Evolutionary conservation across 306 rosid genomes (phyloP), one percentile per base, ranked within the genome.

Genomic region (Canavalia ensiformis): DNA sequence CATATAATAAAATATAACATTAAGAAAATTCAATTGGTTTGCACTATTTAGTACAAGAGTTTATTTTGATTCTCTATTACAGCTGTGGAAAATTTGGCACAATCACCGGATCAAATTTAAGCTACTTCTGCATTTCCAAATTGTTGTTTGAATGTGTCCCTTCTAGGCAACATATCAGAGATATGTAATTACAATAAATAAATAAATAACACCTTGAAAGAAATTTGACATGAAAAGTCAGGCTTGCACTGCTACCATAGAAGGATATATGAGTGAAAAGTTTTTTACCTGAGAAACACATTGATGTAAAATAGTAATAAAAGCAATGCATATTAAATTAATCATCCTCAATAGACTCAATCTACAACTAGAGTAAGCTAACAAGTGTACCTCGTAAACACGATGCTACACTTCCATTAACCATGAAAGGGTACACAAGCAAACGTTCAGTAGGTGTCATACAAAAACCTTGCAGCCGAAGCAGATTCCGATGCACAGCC

Each of bases 401-500:
- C 44, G 99, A 91, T 77, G 95, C 98, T 74, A 95, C 96, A 90
- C 99, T 95, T 79, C 99, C 86, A 11, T 83, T 83, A 11, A 1
- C 5, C 86, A 83, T 82, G 7, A 31, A 67, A 66, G 85, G 81
- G 75, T 74, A 75, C 55, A 82, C 76, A 45, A 82, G 81, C 80
- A 83, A 71, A 30, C 83, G 63, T 64, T 83, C 86, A 33, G 83
- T 77, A 25, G 71, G 45, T 11, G 86, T 77, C 65, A 54, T 63
- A 75, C 86, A 83, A 35, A 83, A 83, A 8, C 86, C 86, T 52
- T 1, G 62, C 55, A 83, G 79, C 55, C 79, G 83, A 35, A 83
- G 83, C 71, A 83, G 64, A 83, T 83, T 77, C 45, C 85, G 81
- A 67, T 82, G 85, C 55, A 74, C 81, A 57, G 76, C 85, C 76